A percentile compares a stretch with the other conserved stretches of the same genome.
Conservation (phyloP, 768 basidiomycete genomes). For the Russula vinacea region DNA sequence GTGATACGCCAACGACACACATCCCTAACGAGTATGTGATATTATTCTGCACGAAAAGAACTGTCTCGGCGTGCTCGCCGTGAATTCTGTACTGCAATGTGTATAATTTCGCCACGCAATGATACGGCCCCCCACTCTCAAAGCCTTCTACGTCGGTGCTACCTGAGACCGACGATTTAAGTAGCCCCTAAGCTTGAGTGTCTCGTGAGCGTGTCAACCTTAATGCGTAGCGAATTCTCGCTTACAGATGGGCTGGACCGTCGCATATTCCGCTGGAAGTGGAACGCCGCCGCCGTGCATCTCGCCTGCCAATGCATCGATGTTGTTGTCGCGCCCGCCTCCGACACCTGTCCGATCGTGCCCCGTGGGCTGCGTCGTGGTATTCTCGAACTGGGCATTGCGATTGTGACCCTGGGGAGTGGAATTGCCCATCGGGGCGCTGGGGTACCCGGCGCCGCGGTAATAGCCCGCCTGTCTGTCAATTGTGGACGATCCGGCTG, state of each 20-base stretch:
- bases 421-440: slow-evolving; percentile 18
- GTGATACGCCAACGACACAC: not conserved
- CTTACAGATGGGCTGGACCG: slow-evolving; percentile 14
- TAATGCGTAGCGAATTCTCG: not conserved
- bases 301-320: slow-evolving; percentile 10
- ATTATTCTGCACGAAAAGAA: slow-evolving; percentile 18
- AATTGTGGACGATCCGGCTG: slow-evolving; percentile 21
- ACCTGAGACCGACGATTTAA: not conserved
- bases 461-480: slow-evolving; percentile 18
- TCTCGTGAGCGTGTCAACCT: slow-evolving; percentile 9
- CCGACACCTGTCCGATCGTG: slow-evolving; percentile 28
- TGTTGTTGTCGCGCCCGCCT: slow-evolving; percentile 6
- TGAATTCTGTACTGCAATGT: slow-evolving; percentile 8
- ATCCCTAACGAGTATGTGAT: slow-evolving; percentile 16
- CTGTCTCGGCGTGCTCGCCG: slow-evolving; percentile 5
- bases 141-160: not conserved
- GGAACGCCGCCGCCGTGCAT: not conserved
- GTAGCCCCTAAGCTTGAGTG: slow-evolving; percentile 16
- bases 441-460: slow-evolving; percentile 21
- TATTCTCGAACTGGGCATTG: slow-evolving; percentile 11
- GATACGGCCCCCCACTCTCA: not conserved
- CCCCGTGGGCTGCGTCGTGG: slow-evolving; percentile 18
- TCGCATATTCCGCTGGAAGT: slow-evolving; percentile 10
- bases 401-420: slow-evolving; percentile 6
- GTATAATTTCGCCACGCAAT: not conserved